Evolutionary conservation across 805 yeast species (phyloP), one percentile per base, ranked within the genome.

Genomic region (Saturnispora kantuleensis): DNA sequence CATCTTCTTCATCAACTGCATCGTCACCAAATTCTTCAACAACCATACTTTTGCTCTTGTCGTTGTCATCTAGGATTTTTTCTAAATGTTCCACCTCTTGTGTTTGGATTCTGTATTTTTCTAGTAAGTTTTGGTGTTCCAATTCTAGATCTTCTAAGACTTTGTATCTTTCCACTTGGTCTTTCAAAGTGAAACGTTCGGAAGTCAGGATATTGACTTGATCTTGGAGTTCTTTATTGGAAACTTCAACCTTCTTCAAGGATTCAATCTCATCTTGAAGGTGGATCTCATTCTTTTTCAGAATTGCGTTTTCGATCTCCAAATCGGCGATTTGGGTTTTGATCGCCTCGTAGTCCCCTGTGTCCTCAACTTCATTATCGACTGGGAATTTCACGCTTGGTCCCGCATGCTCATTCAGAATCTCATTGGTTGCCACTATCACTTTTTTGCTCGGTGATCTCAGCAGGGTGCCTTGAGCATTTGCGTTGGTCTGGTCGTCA

Each of bases 401-500:
- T 11, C 40, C 40, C 3, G 52, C 38, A 34, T 50, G 53, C 21
- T 32, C 47, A 41, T 47, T 41, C 18, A 42, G 21, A 34, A 40
- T 37, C 36, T 50, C 51, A 39, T 50, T 47, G 7, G 48, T 49
- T 13, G 50, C 52, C 36, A 50, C 32, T 2, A 36, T 41, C 13
- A 39, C 34, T 31, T 40, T 46, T 21, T 44, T 45, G 30, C 47
- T 42, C 38, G 51, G 52, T 4, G 51, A 47, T 31, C 50, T 49
- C 37, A 42, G n/a, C 21, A 44, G 38, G 26, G 36, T 41, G 39
- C 13, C 51, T 56, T 11, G 43, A 26, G 17, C 49, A 33, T 39
- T 29, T 9, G 17, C 26, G n/a, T 36, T 40, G 12, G 38, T 41
- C 10, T 49, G 47, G 21, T 44, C 59, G 1, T 57, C 75, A 2